Base-by-base conservation (phyloP, 2,329 filamentous ascomycete genomes). In the Westerdykella sp. region DNA sequence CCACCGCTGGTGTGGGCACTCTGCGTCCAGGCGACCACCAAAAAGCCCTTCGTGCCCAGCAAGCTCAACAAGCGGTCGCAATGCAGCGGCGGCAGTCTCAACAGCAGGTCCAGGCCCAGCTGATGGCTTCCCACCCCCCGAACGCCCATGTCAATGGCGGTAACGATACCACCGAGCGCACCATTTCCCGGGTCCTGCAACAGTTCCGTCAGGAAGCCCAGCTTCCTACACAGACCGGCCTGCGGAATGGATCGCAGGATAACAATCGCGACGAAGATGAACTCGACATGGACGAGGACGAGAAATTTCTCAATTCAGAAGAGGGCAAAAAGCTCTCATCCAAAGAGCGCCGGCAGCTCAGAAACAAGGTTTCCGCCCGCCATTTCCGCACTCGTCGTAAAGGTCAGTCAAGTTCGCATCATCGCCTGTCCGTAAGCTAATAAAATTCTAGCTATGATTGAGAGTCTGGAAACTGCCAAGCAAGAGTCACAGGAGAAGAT, bases 301-400 rank as follows among this genome's bases (percentile, higher is more conserved):
- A 97, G 75, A 80, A 87, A 54, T 76, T 96, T 9, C 76, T 96
- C 38, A 88, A 88, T n/a, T 96, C 89, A 48, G 93, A 98, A 60
- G 91, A 96, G 71, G 93, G 91, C 59, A 98, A 98, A 83, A 96
- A 96, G 75, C 79, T 98, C n/a, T 93, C 84, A 70, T 95, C 88
- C 75, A 97, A 97, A 73, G 90, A 97, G 71, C 84, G 93, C 47
- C 84, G 93, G 54, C 93, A 97, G 69, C 78, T 98, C n/a, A 82
- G 93, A 51, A 98, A 98, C 79, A 98, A 98, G 73, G 93, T 98
- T 4, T 98, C 93, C 34, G 93, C 93, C 49, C 87, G 93, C 55
- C 91, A 91, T 40, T 98, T 98, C 81, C 85, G 93, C 44, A 96
- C 90, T n/a, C 79, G 93, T 58, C 85, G 93, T 77, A 98, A 98